Evolutionary conservation across 2,329 filamentous ascomycete species (phyloP).

Genomic region (Paracamarosporium sp.): DNA sequence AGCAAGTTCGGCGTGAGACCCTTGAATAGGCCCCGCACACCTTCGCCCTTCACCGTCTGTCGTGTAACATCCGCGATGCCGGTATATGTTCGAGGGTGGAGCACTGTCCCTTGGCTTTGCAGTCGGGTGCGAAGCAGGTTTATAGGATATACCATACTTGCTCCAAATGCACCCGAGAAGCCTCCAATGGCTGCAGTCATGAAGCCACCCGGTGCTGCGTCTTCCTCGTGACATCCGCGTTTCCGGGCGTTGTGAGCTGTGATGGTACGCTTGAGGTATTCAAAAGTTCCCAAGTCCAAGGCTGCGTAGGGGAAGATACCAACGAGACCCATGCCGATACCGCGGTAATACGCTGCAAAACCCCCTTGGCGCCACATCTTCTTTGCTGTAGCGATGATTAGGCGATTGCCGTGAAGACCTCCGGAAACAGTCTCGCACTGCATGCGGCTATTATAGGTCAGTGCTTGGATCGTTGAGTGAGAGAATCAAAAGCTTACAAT

Average conservation of each 20-base stretch:
- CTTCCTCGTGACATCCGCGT: conserved; percentile 79
- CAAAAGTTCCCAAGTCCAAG: conserved; percentile 95
- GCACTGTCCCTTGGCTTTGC: conserved; percentile 92
- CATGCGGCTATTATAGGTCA: conserved; percentile 65
- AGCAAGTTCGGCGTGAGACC: conserved; percentile 93
- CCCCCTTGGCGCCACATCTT: conserved; percentile 87
- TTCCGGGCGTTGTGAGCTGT: conserved; percentile 72
- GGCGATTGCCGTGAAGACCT: conserved; percentile 79
- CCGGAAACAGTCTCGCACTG: conserved; percentile 93
- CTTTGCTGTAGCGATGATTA: conserved; percentile 81
- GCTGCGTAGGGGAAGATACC: conserved; percentile 99
- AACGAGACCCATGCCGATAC: conserved; percentile 88
- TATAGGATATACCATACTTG: conserved; percentile 91
- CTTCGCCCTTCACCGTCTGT: conserved; percentile 84
- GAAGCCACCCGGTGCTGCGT: conserved; percentile 77
- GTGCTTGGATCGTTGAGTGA: not conserved
- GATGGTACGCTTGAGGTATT: conserved; percentile 82
- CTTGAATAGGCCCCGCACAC: conserved; percentile 87
- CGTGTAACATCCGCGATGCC: conserved; percentile 88
- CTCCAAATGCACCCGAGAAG: conserved; percentile 88
- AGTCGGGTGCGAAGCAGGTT: conserved; percentile 91
- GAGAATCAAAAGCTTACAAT: conserved; percentile 55
- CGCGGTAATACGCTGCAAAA: conserved; percentile 81
- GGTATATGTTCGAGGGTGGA: conserved; percentile 88
- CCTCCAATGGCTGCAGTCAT: conserved; percentile 89